These are phyloP conservation scores for Fusarium chlamydosporum DNA, from an alignment of 2,329 filamentous ascomycete genomes.

Conservation along the genomic window DNA sequence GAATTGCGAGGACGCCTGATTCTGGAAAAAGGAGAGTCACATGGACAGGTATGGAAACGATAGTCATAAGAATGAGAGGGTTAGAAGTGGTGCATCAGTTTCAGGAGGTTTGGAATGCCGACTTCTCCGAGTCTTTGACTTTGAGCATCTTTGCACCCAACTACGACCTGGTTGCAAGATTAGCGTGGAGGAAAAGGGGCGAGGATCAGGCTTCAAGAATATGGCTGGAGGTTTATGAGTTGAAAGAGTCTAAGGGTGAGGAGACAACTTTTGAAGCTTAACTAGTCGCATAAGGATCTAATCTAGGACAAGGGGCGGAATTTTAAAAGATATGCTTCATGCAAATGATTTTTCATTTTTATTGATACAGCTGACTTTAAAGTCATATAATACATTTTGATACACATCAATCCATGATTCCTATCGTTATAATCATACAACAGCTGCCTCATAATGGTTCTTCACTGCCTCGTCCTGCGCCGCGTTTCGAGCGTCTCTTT, in stretches of 20 bases:
- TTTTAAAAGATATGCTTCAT: too few species aligned
- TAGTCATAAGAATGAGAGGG: neutral
- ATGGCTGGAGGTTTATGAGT: neutral
- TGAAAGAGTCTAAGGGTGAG: neutral
- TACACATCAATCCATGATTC: neutral
- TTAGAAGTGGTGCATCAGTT: neutral
- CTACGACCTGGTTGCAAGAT: neutral
- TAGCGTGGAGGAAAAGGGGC: neutral
- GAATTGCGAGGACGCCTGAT: neutral
- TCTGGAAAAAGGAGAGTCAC: neutral
- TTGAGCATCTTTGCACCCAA: neutral
- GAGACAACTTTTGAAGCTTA: neutral
- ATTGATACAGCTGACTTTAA: neutral
- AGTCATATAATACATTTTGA: conserved; percentile 10
- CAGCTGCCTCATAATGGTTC: neutral
- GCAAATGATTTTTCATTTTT: neutral
- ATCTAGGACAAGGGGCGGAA: too few species aligned
- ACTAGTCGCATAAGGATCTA: neutral
- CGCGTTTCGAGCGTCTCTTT: conserved; percentile 3
- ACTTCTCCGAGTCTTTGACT: neutral
- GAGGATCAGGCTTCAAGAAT: neutral
- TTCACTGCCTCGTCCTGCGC: neutral
- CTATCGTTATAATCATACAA: neutral
- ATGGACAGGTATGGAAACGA: neutral
- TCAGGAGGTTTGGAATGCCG: neutral